These are phyloP conservation scores for Penicillium argentinense DNA, from an alignment of 495 filamentous ascomycete genomes.

Conservation along the genomic window DNA sequence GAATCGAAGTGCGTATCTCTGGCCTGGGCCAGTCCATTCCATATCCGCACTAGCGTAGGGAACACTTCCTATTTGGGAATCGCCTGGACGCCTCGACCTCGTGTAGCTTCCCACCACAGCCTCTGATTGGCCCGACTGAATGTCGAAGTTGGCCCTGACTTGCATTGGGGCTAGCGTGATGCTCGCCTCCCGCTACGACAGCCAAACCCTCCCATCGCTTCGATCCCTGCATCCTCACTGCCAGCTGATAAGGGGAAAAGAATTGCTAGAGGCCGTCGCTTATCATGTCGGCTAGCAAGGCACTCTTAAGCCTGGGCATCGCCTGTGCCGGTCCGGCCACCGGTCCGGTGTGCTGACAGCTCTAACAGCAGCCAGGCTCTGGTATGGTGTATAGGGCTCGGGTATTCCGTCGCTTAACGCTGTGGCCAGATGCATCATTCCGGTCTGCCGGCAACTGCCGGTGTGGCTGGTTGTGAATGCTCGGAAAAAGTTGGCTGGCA, in stretches of 20 bases:
- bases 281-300: not conserved
- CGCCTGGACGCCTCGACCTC: no score
- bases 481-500: not conserved
- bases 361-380: not conserved
- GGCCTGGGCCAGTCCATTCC: no score
- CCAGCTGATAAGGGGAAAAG: not conserved
- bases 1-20: no score
- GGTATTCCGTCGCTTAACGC: not conserved
- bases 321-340: not conserved
- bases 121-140: not conserved
- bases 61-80: no score
- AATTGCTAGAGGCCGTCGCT: not conserved
- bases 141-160: not conserved
- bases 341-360: no score
- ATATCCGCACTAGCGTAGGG: no score
- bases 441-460: conserved; percentile 12
- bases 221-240: not conserved
- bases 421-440: not conserved
- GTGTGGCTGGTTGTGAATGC: conserved; percentile 8
- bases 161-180: not conserved
- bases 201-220: not conserved
- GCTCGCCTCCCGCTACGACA: not conserved
- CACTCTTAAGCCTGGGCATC: not conserved
- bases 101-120: no score
- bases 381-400: no score